These are phyloP conservation scores for Diatrype stigma DNA, from an alignment of 2,329 filamentous ascomycete species.

Conservation along the genomic window DNA sequence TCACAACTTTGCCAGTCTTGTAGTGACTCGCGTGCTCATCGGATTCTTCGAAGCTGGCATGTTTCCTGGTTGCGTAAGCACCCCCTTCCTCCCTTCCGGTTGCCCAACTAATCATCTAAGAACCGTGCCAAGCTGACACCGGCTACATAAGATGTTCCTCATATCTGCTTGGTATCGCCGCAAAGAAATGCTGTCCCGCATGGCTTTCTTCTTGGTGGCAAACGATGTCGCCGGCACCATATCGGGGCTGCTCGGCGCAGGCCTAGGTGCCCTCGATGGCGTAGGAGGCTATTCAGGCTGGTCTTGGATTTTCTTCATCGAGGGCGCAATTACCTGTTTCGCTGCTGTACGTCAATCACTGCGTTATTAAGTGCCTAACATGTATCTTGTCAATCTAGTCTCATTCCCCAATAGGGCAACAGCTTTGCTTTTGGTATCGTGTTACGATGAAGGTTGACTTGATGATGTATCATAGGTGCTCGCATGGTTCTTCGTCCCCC, in stretches of 20 bases:
- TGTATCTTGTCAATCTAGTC: too few species aligned
- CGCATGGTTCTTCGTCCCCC: constrained; percentile 15
- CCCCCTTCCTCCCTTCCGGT: too few species aligned
- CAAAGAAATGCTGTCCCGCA: constrained; percentile 5
- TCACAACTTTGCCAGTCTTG: constrained; percentile 20
- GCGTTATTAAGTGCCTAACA: too few species aligned
- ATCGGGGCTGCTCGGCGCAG: constrained; percentile 19
- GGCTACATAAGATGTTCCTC: neutral
- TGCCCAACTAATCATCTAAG: too few species aligned
- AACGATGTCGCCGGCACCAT: constrained; percentile 20
- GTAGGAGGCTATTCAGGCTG: constrained; percentile 17
- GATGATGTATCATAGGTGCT: constrained; percentile 1
- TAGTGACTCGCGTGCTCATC: constrained; percentile 26
- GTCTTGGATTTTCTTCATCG: constrained; percentile 20
- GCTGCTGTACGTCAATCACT: constrained; percentile 1
- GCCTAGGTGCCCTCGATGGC: constrained; percentile 18
- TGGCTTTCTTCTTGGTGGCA: constrained; percentile 20
- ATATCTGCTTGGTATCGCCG: constrained; percentile 3
- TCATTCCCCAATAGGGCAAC: too few species aligned
- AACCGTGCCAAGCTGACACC: neutral
- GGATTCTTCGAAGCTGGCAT: constrained; percentile 29
- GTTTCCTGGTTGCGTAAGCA: constrained; percentile 24
- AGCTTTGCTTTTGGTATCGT: too few species aligned
- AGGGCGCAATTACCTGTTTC: constrained; percentile 12
- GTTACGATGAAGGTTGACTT: too few species aligned